Evolutionary conservation across 345 rosid species (phyloP).

Genomic region (Aquilaria yunnanensis): DNA sequence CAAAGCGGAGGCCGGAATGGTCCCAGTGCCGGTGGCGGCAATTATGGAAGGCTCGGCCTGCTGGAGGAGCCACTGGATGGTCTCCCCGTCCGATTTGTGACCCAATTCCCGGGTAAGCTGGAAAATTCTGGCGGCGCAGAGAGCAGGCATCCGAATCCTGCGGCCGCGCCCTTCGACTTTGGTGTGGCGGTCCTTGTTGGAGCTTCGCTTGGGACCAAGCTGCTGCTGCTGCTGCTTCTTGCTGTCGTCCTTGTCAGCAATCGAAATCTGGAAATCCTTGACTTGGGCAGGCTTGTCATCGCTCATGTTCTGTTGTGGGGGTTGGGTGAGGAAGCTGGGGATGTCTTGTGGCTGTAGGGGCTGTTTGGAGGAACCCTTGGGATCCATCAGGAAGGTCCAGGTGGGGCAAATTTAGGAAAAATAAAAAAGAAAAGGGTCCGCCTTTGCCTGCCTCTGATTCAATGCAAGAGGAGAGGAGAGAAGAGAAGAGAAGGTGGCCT

Average conservation of each 20-base stretch:
- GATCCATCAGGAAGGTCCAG: conserved; percentile 45
- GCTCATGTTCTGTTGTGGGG: conserved; percentile 18
- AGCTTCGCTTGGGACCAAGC: conserved; percentile 77
- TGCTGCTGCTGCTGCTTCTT: conserved; percentile 44
- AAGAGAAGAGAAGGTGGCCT: conserved; percentile 31
- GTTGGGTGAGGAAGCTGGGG: conserved; percentile 55
- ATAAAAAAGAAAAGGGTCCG: conserved; percentile 13
- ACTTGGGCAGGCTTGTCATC: conserved; percentile 53
- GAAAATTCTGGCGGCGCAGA: conserved; percentile 95
- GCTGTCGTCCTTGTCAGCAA: conserved; percentile 57
- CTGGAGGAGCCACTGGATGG: conserved; percentile 92
- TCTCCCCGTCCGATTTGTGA: conserved; percentile 96
- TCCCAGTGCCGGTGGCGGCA: conserved; percentile 89
- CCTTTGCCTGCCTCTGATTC: conserved; percentile 21
- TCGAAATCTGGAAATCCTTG: conserved; percentile 71
- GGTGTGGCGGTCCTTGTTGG: conserved; percentile 93
- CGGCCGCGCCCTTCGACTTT: conserved; percentile 96
- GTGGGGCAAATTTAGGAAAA: conserved; percentile 18
- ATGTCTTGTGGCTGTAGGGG: conserved; percentile 36
- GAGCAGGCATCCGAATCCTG: conserved; percentile 96
- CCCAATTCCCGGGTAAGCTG: conserved; percentile 96
- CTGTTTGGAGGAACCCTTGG: conserved; percentile 41
- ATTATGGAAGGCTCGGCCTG: conserved; percentile 94
- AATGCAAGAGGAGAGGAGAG: conserved; percentile 21
- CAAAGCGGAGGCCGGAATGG: conserved; percentile 93